phyloP scores from a whole-genome alignment of 2,329 filamentous ascomycete species.

The Aspergillus sp. region DNA sequence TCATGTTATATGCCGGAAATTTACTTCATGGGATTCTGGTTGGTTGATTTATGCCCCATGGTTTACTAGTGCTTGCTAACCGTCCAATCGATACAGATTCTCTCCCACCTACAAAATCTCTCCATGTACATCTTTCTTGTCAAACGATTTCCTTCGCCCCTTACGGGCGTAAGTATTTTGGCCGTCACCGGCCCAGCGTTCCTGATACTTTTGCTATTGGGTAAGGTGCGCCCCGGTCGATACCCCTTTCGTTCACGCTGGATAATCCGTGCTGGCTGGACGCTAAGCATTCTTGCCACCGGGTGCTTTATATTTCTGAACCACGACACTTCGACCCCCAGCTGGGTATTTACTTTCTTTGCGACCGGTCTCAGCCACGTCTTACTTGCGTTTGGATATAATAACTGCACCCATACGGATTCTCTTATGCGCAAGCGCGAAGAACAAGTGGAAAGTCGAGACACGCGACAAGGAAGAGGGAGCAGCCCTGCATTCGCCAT shows the following conservation, averaged over 20 bases:
- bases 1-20: slow-evolving; percentile 47
- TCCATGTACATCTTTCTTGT: slow-evolving; percentile 48
- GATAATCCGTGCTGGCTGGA: slow-evolving; percentile 51
- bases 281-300: slow-evolving; percentile 39
- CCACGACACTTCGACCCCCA: slow-evolving; percentile 35
- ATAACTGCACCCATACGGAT: slow-evolving; percentile 39
- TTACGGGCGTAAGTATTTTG: slow-evolving; percentile 45
- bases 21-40: slow-evolving; percentile 51
- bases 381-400: slow-evolving; percentile 47
- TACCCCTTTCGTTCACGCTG: slow-evolving; percentile 36
- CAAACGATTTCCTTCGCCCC: slow-evolving; percentile 36
- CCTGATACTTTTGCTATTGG: slow-evolving; percentile 26
- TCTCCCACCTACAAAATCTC: slow-evolving; percentile 49
- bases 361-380: slow-evolving; percentile 49
- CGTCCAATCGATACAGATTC: slow-evolving; percentile 36
- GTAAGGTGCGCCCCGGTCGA: slow-evolving; percentile 19
- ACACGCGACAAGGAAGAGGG: background rate
- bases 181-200: slow-evolving; percentile 38
- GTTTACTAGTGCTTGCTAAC: background rate
- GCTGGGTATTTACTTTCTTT: slow-evolving; percentile 44
- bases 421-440: background rate
- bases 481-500: slow-evolving; percentile 30
- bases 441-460: background rate
- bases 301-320: slow-evolving; percentile 46
- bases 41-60: slow-evolving; percentile 21